phyloP scores from a whole-genome alignment of 2,329 filamentous ascomycete genomes.

The Claviceps humidiphila region DNA sequence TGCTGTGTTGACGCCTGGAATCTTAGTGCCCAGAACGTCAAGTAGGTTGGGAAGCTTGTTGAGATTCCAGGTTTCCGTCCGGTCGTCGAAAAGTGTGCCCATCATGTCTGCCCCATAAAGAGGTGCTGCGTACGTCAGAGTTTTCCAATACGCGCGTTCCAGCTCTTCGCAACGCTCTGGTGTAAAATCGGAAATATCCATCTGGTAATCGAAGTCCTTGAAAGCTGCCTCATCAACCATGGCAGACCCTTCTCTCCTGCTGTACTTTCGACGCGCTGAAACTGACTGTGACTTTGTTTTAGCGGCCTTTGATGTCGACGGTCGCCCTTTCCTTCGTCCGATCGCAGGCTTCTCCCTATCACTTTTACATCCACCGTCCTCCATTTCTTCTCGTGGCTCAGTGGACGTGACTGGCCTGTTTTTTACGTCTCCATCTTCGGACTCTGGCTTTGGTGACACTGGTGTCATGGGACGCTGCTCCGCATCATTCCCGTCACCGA shows the following conservation, averaged over 20 bases:
- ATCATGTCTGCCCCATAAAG: conserved; percentile 96
- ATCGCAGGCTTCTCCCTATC: conserved; percentile 27
- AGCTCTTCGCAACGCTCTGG: conserved; percentile 87
- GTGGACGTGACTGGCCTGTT: conserved; percentile 32
- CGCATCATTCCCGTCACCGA: conserved; percentile 23
- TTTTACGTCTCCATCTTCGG: conserved; percentile 15
- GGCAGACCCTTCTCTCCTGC: conserved; percentile 62
- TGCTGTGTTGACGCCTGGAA: conserved; percentile 94
- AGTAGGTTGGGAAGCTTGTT: conserved; percentile 88
- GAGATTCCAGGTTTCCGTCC: conserved; percentile 78
- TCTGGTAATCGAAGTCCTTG: conserved; percentile 78
- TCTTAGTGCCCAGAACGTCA: conserved; percentile 86
- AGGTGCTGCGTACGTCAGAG: conserved; percentile 83
- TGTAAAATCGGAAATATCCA: conserved; percentile 80
- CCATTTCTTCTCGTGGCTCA: conserved; percentile 28
- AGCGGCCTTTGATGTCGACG: conserved; percentile 34
- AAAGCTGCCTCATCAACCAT: conserved; percentile 83
- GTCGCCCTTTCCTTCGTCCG: conserved; percentile 25
- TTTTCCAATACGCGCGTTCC: conserved; percentile 94
- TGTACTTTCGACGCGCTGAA: conserved; percentile 77
- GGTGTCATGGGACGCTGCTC: conserved; percentile 47
- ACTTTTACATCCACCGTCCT: conserved; percentile 25
- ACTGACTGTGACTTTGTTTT: conserved; percentile 59
- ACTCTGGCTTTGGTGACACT: conserved; percentile 36
- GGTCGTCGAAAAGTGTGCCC: conserved; percentile 84